Base-by-base conservation (phyloP, 768 basidiomycete genomes). In the Pisolithus microcarpus region DNA sequence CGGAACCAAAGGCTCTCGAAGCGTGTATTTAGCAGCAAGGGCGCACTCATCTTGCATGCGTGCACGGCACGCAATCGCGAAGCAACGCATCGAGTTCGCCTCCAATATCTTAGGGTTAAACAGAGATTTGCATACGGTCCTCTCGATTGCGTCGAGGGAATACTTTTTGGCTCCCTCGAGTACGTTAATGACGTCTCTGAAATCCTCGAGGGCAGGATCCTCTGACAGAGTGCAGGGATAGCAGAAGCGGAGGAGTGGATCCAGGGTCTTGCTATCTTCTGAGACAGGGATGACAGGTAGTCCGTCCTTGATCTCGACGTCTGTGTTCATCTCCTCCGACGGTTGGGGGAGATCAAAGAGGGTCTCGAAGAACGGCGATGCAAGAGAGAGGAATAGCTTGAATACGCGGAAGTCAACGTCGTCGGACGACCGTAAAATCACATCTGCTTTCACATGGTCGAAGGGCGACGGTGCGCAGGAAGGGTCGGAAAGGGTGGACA, bases 311-410 rank as follows among this genome's bases (percentile, higher is more conserved):
- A 26, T 30, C n/a, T 57, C 61, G 40, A 52, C 55, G 6, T 48
- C 52, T 7, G 37, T 43, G n/a, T n/a, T 34, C 24, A 16, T 28
- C 7, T 11, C 45, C 34, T 52, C 21, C 11, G 42, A 13, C 18
- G 65, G 51, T 31, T 70, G 64, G 3, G 65, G 64, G 7, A 66
- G 48, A 16, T 53, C 38, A 45, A 72, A 66, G 49, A 73, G 59
- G 23, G 56, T 52, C 28, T 61, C 54, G 50, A 72, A 74, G 53
- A 66, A 60, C 0, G 65, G 58, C 15, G 71, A 72, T 0, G 69
- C 58, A 16, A 68, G 58, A 10, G 61, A 59, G 24, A 71, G 66
- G 37, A 71, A 61, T 6, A 58, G 52, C n/a, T 60, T 69, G 54
- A 70, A 67, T 16, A 67, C 46, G 13, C 55, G 60, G 46, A 70